Percentiles rank a stretch among this genome's conserved stretches.
phyloP scores from a whole-genome alignment of 208 protist genomes.

The Phytomonas sp. region DNA sequence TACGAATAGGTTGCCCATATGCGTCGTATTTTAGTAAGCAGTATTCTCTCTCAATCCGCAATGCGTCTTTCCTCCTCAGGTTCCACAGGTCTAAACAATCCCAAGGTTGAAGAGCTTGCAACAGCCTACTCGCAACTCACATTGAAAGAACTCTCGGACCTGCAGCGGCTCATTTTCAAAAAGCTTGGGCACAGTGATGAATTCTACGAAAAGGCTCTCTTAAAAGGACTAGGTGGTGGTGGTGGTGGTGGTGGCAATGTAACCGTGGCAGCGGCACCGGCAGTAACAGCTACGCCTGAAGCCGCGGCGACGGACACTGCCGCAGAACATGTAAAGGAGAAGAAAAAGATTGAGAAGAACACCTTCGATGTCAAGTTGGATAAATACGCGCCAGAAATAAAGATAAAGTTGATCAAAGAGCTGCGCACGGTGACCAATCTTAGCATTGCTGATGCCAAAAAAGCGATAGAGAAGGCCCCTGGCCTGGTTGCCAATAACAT shows the following conservation, averaged over 20 bases:
- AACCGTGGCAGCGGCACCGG: slow-evolving; percentile 17
- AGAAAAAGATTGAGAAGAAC: slow-evolving; percentile 88
- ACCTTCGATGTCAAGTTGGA: slow-evolving; percentile 85
- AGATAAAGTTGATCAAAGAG: slow-evolving; percentile 91
- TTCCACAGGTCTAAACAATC: slow-evolving; percentile 9
- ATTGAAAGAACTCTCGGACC: slow-evolving; percentile 75
- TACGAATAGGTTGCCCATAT: neutral
- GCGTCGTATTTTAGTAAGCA: neutral
- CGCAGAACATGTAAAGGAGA: slow-evolving; percentile 62
- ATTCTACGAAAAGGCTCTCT: slow-evolving; percentile 87
- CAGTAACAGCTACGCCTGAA: slow-evolving; percentile 10
- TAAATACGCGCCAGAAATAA: slow-evolving; percentile 76
- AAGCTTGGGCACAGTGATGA: slow-evolving; percentile 85
- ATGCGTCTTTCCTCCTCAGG: neutral
- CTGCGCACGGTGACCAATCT: slow-evolving; percentile 79
- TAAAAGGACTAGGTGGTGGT: slow-evolving; percentile 71
- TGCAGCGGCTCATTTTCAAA: slow-evolving; percentile 87
- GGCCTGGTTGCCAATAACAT: slow-evolving; percentile 86
- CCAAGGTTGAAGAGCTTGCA: slow-evolving; percentile 73
- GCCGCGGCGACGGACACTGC: slow-evolving; percentile 20
- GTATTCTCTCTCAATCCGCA: neutral
- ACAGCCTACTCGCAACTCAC: slow-evolving; percentile 77
- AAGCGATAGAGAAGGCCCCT: slow-evolving; percentile 84
- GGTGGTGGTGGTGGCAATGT: slow-evolving; percentile 44
- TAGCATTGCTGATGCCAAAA: slow-evolving; percentile 84